Conservation (phyloP, 83 land plant species). For the Thuja plicata region DNA sequence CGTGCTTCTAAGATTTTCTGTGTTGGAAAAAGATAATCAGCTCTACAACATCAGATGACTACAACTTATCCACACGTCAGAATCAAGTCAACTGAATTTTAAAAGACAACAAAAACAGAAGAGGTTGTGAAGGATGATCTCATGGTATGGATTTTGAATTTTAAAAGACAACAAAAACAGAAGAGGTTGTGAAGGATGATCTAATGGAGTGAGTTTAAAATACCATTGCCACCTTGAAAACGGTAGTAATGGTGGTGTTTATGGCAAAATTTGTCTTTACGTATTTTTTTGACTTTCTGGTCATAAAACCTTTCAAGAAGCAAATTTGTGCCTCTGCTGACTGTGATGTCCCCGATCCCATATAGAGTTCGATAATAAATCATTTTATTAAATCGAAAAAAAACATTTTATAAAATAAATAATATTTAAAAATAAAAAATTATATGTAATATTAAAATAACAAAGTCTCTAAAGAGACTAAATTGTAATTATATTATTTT, state of each 20-base stretch:
- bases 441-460: too few species aligned
- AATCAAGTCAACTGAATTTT: neutral
- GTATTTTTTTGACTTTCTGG: neutral
- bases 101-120: neutral
- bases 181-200: neutral
- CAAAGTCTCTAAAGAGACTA: too few species aligned
- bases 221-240: neutral
- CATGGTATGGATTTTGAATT: neutral
- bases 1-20: conserved; percentile 65
- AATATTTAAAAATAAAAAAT: too few species aligned
- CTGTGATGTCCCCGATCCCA: too few species aligned
- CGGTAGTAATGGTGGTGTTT: neutral
- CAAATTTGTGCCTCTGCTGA: neutral
- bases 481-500: too few species aligned
- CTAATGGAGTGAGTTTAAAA: neutral
- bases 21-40: neutral
- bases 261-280: neutral
- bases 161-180: neutral
- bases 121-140: neutral
- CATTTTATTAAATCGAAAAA: too few species aligned
- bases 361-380: too few species aligned
- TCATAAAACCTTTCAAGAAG: neutral
- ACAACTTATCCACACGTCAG: neutral
- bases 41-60: neutral
- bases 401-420: too few species aligned